A percentile compares a stretch with the other conserved stretches of the same genome.
phyloP scores from a whole-genome alignment of 805 yeast genomes.

The Candida awuae region DNA sequence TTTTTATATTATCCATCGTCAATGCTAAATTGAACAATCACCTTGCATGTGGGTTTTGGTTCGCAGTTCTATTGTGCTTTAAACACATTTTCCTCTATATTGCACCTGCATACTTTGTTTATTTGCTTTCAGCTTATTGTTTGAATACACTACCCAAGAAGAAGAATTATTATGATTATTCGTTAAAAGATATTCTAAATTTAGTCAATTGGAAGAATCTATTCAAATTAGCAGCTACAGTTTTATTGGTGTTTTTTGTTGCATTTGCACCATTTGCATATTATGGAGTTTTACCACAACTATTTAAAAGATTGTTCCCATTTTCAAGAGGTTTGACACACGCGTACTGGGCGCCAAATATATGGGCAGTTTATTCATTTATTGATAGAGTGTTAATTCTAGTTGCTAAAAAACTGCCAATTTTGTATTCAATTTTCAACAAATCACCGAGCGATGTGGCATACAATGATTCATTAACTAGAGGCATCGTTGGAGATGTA shows the following conservation, averaged over 20 bases:
- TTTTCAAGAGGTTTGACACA: slow-evolving; percentile 93
- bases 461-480: slow-evolving; percentile 35
- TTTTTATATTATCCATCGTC: slow-evolving; percentile 65
- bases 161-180: slow-evolving; percentile 21
- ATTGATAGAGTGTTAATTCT: slow-evolving; percentile 61
- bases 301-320: slow-evolving; percentile 73
- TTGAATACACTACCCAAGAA: slow-evolving; percentile 29
- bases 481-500: slow-evolving; percentile 90
- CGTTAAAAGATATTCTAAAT: slow-evolving; percentile 13
- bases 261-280: slow-evolving; percentile 78
- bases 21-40: slow-evolving; percentile 54
- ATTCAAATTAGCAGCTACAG: slow-evolving; percentile 54
- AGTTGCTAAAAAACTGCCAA: slow-evolving; percentile 18
- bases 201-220: slow-evolving; percentile 48
- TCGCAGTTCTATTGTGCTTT: slow-evolving; percentile 76
- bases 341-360: slow-evolving; percentile 98
- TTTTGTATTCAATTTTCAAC: slow-evolving; percentile 12
- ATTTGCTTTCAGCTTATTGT: slow-evolving; percentile 66
- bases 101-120: slow-evolving; percentile 90
- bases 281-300: slow-evolving; percentile 52
- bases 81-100: slow-evolving; percentile 89
- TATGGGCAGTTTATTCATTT: slow-evolving; percentile 92
- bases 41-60: slow-evolving; percentile 57
- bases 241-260: slow-evolving; percentile 48
- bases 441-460: background rate